Evolutionary conservation across 2,329 filamentous ascomycete genomes (phyloP), one percentile per base, ranked within the genome.

Genomic region (Ophiostoma himal-ulmi): DNA sequence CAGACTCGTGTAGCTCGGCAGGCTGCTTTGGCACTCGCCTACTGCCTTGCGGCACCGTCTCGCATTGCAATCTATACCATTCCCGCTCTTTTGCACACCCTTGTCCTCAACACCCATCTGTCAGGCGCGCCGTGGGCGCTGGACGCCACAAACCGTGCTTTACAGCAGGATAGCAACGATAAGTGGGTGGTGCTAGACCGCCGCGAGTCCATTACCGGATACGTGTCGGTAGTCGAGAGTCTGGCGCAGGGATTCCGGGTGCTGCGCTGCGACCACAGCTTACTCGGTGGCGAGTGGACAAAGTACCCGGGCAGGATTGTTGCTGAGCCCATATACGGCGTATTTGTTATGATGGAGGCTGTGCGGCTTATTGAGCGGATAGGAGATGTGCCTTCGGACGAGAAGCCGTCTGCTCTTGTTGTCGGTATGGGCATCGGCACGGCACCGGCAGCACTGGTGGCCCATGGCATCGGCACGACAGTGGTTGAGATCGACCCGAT

Each of bases 291-390:
- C 48, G 91, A 97, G 79, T 99, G 94, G 94, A 85, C 90, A 14
- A 83, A 83, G 57, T 82, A 80, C 74, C 79, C 76, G 79, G 89
- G 78, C 72, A 83, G 80, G 68, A 81, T 77, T 73, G 85, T 93
- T 22, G 86, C 88, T 13, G 95, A 99, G 79, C 93, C 94, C 0
- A 92, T 99, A 70, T 99, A 98, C 77, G 90, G 92, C 11, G 91
- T 98, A n/a, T 99, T 99, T 78, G 90, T 92, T 36, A 96, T 97
- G 85, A 86, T 99, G 1, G 95, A 99, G 79, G 93, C 94, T 3
- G 90, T 98, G 7, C 87, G 95, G 30, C 84, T 99, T 41, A 84
- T 97, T 34, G 66, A 68, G 44, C 75, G 83, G 83, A 0, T 80
- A 83, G 5, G 82, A 84, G 39, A 6, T n/a, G 54, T 20, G 2